Conservation (phyloP, 2,329 filamentous ascomycete genomes). For the Xylaria digitata region DNA sequence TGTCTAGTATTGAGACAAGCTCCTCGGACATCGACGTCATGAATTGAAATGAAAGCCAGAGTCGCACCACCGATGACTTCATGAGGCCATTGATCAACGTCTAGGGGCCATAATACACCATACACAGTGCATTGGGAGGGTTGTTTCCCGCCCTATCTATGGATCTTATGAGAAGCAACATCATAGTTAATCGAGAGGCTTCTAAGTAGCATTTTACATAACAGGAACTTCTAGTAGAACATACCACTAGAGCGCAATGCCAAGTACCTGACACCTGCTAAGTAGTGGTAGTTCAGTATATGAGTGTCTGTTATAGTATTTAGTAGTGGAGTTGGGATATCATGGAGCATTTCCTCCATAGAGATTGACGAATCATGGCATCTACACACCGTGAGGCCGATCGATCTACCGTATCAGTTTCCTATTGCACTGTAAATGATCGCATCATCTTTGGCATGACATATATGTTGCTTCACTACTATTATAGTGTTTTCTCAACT, state of each 20-base stretch:
- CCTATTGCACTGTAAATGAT: too few species aligned
- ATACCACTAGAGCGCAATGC: too few species aligned
- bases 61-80: constrained; percentile 41
- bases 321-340: neutral
- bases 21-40: constrained; percentile 43
- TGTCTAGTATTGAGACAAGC: constrained; percentile 1
- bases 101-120: neutral
- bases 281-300: too few species aligned
- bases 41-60: constrained; percentile 35
- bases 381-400: neutral
- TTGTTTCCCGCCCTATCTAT: neutral
- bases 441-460: neutral
- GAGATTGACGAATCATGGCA: neutral
- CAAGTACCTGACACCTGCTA: too few species aligned
- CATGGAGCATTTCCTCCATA: constrained; percentile 12
- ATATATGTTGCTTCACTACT: neutral
- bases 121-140: neutral
- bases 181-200: constrained; percentile 1
- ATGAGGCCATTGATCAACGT: constrained; percentile 28
- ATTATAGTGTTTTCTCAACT: neutral
- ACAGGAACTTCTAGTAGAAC: too few species aligned
- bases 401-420: neutral
- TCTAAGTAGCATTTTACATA: neutral
- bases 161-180: constrained; percentile 17
- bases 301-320: neutral